phyloP scores from a whole-genome alignment of 352 stramenopile species.

The Pythium rhizo-oryzae region DNA sequence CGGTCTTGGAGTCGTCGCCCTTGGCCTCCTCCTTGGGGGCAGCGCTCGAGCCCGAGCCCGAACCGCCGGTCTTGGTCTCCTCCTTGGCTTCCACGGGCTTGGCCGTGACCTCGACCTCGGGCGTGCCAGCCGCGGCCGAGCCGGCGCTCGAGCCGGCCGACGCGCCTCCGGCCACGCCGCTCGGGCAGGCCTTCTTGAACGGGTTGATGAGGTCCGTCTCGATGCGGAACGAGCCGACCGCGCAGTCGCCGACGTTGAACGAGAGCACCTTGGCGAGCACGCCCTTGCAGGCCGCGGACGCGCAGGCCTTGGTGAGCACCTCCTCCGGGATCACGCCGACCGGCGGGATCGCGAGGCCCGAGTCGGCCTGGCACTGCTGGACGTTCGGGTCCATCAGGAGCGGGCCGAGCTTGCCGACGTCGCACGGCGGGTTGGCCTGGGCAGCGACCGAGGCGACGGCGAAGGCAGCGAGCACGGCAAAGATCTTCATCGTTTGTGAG shows the following conservation, averaged over 20 bases:
- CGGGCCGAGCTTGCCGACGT: neutral
- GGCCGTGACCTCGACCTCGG: neutral
- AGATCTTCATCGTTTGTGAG: slow-evolving; percentile 17
- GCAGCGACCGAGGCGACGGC: slow-evolving; percentile 5
- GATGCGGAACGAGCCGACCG: neutral
- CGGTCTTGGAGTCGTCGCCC: neutral
- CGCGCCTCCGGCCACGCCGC: neutral
- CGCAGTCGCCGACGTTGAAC: neutral
- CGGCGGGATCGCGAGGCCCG: neutral
- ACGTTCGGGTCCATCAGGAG: neutral
- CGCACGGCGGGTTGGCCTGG: neutral
- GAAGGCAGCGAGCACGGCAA: slow-evolving; percentile 13
- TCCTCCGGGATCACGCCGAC: slow-evolving; percentile 12
- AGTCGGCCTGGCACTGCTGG: neutral
- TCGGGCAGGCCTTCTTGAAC: slow-evolving; percentile 1
- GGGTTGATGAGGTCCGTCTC: slow-evolving; percentile 7
- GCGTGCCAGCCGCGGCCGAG: slow-evolving; percentile 1
- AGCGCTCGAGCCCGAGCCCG: neutral
- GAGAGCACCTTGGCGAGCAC: slow-evolving; percentile 19
- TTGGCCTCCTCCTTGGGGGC: neutral
- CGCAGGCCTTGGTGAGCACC: slow-evolving; percentile 25
- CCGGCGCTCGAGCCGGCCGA: slow-evolving; percentile 5
- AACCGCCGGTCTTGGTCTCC: neutral
- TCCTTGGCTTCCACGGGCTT: neutral
- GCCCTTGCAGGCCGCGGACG: slow-evolving; percentile 22